These are phyloP conservation scores for Eimeria tenella DNA, from an alignment of 169 alveolate species.

Conservation along the genomic window DNA sequence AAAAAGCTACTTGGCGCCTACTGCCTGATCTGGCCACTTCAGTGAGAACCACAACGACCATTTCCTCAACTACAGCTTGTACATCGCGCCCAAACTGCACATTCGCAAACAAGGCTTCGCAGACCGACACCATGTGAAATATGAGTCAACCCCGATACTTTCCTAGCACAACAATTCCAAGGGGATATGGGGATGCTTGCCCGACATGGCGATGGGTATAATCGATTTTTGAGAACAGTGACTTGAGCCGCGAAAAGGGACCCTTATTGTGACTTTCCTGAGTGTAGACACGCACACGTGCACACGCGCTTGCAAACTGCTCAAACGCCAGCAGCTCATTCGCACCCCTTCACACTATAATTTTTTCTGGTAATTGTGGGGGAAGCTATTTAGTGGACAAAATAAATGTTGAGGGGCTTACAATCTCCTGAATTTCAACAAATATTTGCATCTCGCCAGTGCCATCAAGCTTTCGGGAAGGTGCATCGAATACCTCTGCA, in stretches of 20 bases:
- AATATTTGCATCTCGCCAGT: not conserved
- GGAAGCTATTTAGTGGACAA: not conserved
- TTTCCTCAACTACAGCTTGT: not conserved
- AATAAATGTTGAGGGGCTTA: not conserved
- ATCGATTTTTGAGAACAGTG: no score
- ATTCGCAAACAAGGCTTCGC: not conserved
- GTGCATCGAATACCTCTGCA: not conserved
- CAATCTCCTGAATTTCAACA: not conserved
- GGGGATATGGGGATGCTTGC: not conserved
- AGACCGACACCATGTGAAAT: not conserved
- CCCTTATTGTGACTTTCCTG: not conserved
- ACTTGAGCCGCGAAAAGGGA: not conserved
- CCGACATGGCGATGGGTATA: not conserved
- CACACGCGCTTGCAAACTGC: not conserved
- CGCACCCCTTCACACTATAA: no score
- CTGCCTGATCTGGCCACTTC: not conserved
- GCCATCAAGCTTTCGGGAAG: not conserved
- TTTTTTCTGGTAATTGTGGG: not conserved
- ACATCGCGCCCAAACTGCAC: slow-evolving; percentile 9
- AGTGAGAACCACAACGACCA: not conserved
- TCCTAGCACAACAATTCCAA: no score
- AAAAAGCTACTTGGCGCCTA: no score
- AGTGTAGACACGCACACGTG: not conserved
- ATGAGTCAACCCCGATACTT: no score
- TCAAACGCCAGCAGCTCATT: not conserved